These are phyloP conservation scores for Mercurialis annua DNA, from an alignment of 345 rosid species.

Conservation along the genomic window DNA sequence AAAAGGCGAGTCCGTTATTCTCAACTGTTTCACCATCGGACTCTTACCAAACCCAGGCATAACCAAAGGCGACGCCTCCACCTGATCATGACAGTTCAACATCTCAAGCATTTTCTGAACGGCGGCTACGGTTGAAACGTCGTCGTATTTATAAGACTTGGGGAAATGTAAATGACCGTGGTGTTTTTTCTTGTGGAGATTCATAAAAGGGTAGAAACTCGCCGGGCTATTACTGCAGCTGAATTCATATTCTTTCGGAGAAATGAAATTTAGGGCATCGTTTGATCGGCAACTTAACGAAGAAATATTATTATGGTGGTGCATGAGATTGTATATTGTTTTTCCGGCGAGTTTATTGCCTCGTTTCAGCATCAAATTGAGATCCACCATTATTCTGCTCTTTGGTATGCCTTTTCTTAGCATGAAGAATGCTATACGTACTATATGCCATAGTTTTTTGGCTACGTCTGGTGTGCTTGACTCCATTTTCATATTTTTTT, in stretches of 20 bases:
- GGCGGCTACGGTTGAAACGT: constrained; percentile 47
- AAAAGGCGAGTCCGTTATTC: constrained; percentile 81
- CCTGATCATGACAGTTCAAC: constrained; percentile 38
- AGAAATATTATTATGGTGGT: constrained; percentile 32
- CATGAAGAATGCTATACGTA: constrained; percentile 49
- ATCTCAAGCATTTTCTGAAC: constrained; percentile 71
- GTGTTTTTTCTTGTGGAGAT: constrained; percentile 36
- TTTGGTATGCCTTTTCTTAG: constrained; percentile 49
- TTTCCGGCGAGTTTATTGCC: constrained; percentile 52
- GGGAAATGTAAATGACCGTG: constrained; percentile 38
- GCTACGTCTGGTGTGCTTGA: constrained; percentile 40
- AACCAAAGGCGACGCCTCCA: constrained; percentile 31
- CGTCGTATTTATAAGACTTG: constrained; percentile 35
- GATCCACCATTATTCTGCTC: constrained; percentile 53
- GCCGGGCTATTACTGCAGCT: constrained; percentile 95
- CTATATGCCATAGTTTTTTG: constrained; percentile 52
- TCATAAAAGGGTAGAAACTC: constrained; percentile 20
- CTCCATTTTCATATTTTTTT: constrained; percentile 41
- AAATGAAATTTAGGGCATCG: constrained; percentile 57
- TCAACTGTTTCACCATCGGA: constrained; percentile 56
- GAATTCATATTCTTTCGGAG: constrained; percentile 80
- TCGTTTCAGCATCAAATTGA: constrained; percentile 50
- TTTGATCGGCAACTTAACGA: constrained; percentile 65
- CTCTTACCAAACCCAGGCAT: constrained; percentile 61
- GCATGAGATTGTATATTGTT: constrained; percentile 49